Conservation (phyloP, 2,329 filamentous ascomycete genomes). For the Trichophyton rubrum region DNA sequence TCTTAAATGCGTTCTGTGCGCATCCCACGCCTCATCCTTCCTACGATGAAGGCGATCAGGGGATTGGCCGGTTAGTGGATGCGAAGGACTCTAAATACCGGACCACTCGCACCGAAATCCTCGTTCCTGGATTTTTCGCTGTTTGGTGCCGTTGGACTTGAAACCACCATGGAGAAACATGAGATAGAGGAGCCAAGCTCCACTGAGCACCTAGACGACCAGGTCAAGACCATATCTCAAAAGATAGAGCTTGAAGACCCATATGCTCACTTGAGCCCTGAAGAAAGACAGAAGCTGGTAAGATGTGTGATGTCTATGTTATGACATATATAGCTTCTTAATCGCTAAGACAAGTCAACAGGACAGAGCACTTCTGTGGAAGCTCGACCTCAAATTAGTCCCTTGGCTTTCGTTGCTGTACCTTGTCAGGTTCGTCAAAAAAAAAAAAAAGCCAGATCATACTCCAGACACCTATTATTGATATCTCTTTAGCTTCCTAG, state of each 20-base stretch:
- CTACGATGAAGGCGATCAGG: neutral
- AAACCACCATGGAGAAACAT: neutral
- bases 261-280: conserved; percentile 25
- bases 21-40: neutral
- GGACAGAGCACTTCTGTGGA: conserved; percentile 35
- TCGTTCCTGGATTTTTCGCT: neutral
- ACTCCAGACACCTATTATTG: neutral
- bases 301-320: neutral
- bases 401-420: conserved; percentile 38
- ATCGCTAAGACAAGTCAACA: conserved; percentile 13
- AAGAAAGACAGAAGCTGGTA: conserved; percentile 51
- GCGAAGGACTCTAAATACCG: neutral
- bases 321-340: neutral
- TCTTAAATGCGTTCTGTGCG: neutral
- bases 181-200: neutral
- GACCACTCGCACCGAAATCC: neutral
- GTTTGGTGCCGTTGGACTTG: neutral
- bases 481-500: conserved; percentile 8
- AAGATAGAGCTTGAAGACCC: neutral
- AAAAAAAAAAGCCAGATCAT: neutral
- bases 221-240: neutral
- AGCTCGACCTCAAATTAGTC: conserved; percentile 34
- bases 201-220: neutral
- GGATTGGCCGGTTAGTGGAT: neutral
- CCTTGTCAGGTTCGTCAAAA: conserved; percentile 20